Conservation (phyloP, 2,329 filamentous ascomycete genomes). For the Colletotrichum navitas region DNA sequence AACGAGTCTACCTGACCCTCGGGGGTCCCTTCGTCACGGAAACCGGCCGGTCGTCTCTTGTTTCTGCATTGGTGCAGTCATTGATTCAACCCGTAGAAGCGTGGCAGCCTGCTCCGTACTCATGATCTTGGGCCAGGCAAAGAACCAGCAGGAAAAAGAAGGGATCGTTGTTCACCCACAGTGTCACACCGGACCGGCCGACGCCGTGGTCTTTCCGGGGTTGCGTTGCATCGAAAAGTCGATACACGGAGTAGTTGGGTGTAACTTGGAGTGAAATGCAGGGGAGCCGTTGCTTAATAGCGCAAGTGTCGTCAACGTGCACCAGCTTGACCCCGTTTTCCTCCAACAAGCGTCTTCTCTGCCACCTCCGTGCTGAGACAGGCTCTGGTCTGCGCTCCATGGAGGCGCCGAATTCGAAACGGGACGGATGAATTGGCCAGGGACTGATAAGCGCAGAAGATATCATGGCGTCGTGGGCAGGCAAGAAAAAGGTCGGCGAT, state of each 20-base stretch:
- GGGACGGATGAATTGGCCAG: constrained; percentile 10
- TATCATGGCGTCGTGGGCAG: background rate
- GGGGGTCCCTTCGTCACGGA: background rate
- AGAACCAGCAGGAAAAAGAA: background rate
- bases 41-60: background rate
- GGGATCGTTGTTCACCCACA: constrained; percentile 26
- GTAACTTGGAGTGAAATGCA: constrained; percentile 33
- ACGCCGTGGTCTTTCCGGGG: constrained; percentile 34
- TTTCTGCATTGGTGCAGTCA: constrained; percentile 13
- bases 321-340: constrained; percentile 24
- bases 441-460: background rate
- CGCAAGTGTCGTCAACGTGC: constrained; percentile 23
- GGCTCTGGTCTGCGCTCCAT: constrained; percentile 32
- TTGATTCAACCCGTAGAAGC: constrained; percentile 4
- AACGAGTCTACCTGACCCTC: constrained; percentile 14
- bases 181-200: constrained; percentile 34
- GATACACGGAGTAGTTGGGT: constrained; percentile 23
- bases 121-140: background rate
- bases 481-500: background rate
- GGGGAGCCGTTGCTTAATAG: constrained; percentile 34
- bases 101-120: background rate
- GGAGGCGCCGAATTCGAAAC: constrained; percentile 30
- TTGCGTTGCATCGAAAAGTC: constrained; percentile 37
- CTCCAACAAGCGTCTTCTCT: constrained; percentile 9
- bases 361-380: constrained; percentile 33